Evolutionary conservation across 2,329 filamentous ascomycete genomes (phyloP).

Genomic region (Trichoderma semiorbis): DNA sequence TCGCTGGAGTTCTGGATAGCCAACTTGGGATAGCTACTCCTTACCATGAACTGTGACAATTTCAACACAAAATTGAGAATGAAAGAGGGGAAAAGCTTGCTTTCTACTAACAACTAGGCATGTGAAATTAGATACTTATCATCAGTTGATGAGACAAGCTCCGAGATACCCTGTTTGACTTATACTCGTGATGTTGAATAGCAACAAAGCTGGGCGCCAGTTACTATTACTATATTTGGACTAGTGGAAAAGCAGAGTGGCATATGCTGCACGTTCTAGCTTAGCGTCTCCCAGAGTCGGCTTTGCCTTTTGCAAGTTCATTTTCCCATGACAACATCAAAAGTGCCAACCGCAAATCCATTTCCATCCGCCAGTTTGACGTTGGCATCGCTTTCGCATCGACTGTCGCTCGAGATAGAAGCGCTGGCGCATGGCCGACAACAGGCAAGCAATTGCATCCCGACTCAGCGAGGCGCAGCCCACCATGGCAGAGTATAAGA

Average conservation of each 20-base stretch:
- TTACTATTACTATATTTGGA: background rate
- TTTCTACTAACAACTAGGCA: too few species aligned
- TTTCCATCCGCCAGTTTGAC: background rate
- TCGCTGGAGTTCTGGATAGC: too few species aligned
- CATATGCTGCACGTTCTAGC: background rate
- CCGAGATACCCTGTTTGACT: background rate
- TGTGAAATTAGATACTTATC: too few species aligned
- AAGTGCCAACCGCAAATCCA: background rate
- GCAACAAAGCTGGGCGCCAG: background rate
- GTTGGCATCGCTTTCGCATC: background rate
- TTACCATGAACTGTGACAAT: too few species aligned
- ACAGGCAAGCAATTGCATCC: slow-evolving; percentile 26
- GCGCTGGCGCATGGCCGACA: slow-evolving; percentile 34
- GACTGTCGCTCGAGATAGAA: background rate
- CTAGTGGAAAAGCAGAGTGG: background rate
- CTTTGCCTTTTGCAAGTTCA: background rate
- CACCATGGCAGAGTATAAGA: slow-evolving; percentile 47
- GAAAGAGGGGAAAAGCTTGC: too few species aligned
- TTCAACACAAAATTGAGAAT: too few species aligned
- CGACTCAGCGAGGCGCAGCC: slow-evolving; percentile 30
- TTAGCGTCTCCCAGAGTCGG: background rate
- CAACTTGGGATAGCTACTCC: too few species aligned
- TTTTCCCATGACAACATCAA: slow-evolving; percentile 4
- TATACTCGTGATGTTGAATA: background rate
- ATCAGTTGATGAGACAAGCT: too few species aligned